Percentiles rank a stretch among this genome's conserved stretches.
These are phyloP conservation scores for Pseudopyricularia javanii DNA, from an alignment of 2,329 filamentous ascomycete genomes.

Conservation along the genomic window DNA sequence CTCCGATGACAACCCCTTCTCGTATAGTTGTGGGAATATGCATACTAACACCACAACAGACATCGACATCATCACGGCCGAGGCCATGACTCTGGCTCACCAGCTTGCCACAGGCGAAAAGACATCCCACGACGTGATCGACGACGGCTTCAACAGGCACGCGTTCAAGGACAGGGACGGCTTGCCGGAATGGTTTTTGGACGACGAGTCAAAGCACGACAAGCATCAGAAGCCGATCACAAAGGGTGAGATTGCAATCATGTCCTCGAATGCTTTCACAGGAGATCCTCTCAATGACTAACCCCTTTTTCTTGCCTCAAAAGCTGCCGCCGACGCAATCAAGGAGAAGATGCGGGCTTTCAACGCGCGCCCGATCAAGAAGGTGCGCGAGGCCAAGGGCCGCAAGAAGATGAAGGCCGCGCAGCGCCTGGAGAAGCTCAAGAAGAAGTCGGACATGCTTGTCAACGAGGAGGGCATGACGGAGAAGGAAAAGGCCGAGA, in stretches of 20 bases:
- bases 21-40: not conserved
- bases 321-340: conserved; percentile 75
- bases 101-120: conserved; percentile 79
- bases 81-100: conserved; percentile 96
- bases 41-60: conserved; percentile 35
- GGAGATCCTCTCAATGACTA: not conserved
- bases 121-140: conserved; percentile 65
- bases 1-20: not conserved
- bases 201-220: conserved; percentile 79
- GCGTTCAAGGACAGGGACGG: conserved; percentile 85
- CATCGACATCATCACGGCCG: conserved; percentile 97
- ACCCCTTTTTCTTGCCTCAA: not conserved
- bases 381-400: conserved; percentile 91
- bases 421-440: conserved; percentile 81
- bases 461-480: conserved; percentile 84
- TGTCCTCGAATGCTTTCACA: not conserved
- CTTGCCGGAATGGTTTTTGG: conserved; percentile 93
- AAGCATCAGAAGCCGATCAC: conserved; percentile 79
- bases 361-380: conserved; percentile 96
- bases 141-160: conserved; percentile 89
- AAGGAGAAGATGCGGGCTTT: conserved; percentile 87
- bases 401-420: conserved; percentile 95
- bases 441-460: conserved; percentile 90
- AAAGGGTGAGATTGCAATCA: conserved; percentile 28
- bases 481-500: conserved; percentile 88